Conservation (phyloP, 2,329 filamentous ascomycete species). For the Talaromyces pinophilus region DNA sequence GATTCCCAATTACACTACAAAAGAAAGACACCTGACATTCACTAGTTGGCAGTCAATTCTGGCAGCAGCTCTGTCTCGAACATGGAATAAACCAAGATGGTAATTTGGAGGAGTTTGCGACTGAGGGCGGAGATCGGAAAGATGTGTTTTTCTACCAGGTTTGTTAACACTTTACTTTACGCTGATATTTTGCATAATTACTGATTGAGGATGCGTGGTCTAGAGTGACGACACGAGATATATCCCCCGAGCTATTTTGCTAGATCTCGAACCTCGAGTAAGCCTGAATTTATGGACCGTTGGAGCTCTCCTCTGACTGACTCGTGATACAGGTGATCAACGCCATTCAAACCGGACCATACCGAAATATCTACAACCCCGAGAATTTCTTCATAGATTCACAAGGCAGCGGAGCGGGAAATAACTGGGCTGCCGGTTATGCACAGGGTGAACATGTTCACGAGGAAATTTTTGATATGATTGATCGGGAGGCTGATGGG, state of each 20-base stretch:
- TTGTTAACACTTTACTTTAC: slow-evolving; percentile 15
- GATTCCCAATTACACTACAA: neutral
- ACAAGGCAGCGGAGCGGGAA: slow-evolving; percentile 88
- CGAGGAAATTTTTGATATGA: slow-evolving; percentile 99
- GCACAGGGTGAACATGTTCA: slow-evolving; percentile 87
- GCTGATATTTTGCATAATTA: neutral
- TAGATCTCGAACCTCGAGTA: slow-evolving; percentile 91
- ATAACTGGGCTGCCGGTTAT: slow-evolving; percentile 98
- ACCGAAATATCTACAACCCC: slow-evolving; percentile 98
- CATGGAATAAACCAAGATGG: slow-evolving; percentile 97
- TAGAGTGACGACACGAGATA: slow-evolving; percentile 97
- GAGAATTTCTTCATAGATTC: slow-evolving; percentile 99
- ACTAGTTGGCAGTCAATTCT: slow-evolving; percentile 92
- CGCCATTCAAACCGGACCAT: slow-evolving; percentile 86
- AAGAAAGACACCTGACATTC: slow-evolving; percentile 24
- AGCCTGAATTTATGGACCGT: slow-evolving; percentile 26
- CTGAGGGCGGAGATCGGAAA: slow-evolving; percentile 94
- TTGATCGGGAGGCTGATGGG: slow-evolving; percentile 95
- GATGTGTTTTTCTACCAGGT: slow-evolving; percentile 97
- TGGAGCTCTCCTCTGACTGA: slow-evolving; percentile 9
- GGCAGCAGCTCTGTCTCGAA: slow-evolving; percentile 97
- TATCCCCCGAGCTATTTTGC: slow-evolving; percentile 91
- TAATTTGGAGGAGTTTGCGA: slow-evolving; percentile 96
- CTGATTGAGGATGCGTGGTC: neutral
- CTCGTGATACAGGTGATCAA: slow-evolving; percentile 69